These are phyloP conservation scores for Heterobasidion annosum DNA, from an alignment of 1,284 basidiomycete genomes.

Conservation along the genomic window DNA sequence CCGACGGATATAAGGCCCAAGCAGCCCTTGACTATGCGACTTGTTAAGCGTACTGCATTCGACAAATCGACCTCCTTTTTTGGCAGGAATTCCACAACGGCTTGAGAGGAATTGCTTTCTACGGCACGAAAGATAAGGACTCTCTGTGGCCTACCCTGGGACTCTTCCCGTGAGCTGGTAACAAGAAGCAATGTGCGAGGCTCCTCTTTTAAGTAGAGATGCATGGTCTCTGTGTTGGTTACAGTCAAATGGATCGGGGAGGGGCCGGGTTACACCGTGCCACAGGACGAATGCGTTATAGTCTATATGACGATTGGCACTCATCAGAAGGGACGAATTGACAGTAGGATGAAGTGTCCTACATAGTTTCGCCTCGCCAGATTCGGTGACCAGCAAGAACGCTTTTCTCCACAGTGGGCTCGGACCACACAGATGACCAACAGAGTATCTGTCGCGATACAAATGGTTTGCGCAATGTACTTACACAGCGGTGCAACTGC, in stretches of 20 bases:
- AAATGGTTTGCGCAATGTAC: no score
- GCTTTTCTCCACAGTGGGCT: no score
- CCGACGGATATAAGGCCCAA: slow-evolving; percentile 69
- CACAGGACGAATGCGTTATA: no score
- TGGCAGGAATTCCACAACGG: slow-evolving; percentile 77
- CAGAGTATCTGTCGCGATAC: no score
- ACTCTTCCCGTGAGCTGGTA: slow-evolving; percentile 58
- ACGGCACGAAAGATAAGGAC: slow-evolving; percentile 66
- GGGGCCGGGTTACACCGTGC: background rate
- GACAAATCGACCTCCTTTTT: slow-evolving; percentile 63
- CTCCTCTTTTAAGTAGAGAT: slow-evolving; percentile 58
- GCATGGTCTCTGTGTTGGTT: slow-evolving; percentile 29
- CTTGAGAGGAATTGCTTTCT: slow-evolving; percentile 46
- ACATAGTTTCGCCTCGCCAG: no score
- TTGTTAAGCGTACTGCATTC: slow-evolving; percentile 53
- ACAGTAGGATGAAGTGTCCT: no score
- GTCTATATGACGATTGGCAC: no score
- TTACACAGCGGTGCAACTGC: no score
- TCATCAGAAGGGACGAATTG: no score
- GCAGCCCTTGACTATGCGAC: slow-evolving; percentile 69
- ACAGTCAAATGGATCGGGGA: background rate
- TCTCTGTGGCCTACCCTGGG: slow-evolving; percentile 43
- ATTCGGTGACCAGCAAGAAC: no score
- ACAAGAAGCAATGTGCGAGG: slow-evolving; percentile 67
- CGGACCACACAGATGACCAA: no score